These are phyloP conservation scores for Hondaea fermentalgiana DNA, from an alignment of 108 stramenopile genomes.

Conservation along the genomic window DNA sequence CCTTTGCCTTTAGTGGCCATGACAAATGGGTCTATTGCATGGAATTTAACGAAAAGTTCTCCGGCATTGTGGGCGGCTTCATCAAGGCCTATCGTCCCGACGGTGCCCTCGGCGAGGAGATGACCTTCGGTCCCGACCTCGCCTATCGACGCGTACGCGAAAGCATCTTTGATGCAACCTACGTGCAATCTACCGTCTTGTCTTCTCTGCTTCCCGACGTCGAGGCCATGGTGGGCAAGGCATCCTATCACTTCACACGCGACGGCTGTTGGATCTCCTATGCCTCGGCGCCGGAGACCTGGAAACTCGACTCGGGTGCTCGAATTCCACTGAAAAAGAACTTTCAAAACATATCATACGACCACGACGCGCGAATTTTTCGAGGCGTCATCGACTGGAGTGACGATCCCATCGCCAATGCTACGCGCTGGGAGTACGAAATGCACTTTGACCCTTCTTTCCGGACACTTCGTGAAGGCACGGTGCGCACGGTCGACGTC, in stretches of 20 bases:
- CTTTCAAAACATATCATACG: background rate
- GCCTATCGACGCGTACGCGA: background rate
- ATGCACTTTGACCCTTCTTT: background rate
- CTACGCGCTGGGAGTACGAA: background rate
- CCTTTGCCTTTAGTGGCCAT: background rate
- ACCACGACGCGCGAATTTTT: background rate
- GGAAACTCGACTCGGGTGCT: background rate
- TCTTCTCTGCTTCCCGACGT: background rate
- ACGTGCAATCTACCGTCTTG: background rate
- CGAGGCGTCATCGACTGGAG: background rate
- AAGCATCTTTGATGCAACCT: background rate
- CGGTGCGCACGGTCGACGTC: background rate
- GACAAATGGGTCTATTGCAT: background rate
- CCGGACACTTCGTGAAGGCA: background rate
- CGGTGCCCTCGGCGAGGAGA: background rate
- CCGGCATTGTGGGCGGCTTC: background rate
- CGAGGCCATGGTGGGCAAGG: background rate
- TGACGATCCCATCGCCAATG: background rate
- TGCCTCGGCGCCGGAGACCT: background rate
- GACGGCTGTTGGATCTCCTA: background rate
- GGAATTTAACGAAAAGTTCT: background rate
- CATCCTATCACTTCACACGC: background rate
- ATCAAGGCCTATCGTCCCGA: background rate
- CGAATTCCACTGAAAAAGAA: background rate
- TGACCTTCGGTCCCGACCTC: background rate